phyloP scores from a whole-genome alignment of 2,329 filamentous ascomycete species.

The Aspergillus neotritici region DNA sequence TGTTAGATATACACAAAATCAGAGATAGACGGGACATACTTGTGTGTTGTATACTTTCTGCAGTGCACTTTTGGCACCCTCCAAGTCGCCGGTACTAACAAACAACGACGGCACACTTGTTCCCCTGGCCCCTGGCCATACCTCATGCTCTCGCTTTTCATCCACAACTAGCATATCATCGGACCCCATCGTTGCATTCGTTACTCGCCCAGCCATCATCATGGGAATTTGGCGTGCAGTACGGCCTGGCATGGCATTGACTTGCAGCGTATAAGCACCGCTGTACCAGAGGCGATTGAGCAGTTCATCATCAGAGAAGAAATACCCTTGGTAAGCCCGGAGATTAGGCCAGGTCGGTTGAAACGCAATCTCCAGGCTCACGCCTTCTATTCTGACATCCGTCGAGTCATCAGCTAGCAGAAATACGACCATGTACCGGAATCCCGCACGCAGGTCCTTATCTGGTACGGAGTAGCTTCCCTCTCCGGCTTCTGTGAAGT shows the following conservation, averaged over 20 bases:
- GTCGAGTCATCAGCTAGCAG: conserved; percentile 28
- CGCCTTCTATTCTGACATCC: conserved; percentile 31
- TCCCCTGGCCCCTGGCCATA: conserved; percentile 49
- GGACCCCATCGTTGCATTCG: conserved; percentile 36
- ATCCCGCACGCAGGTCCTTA: conserved; percentile 39
- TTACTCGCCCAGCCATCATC: conserved; percentile 32
- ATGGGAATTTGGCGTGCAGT: conserved; percentile 34
- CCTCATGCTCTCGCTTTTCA: conserved; percentile 40
- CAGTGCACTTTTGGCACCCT: conserved; percentile 45
- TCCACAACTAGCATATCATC: conserved; percentile 42
- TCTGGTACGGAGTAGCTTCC: conserved; percentile 37
- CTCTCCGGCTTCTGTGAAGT: conserved; percentile 29
- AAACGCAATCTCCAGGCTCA: conserved; percentile 44
- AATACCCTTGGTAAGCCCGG: conserved; percentile 50
- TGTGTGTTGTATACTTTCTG: conserved; percentile 46
- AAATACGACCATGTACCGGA: conserved; percentile 42
- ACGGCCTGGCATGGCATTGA: conserved; percentile 35
- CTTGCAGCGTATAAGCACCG: conserved; percentile 51
- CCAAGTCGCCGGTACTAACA: conserved; percentile 41
- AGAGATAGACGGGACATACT: conserved; percentile 9
- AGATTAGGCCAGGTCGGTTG: conserved; percentile 50
- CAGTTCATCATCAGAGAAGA: conserved; percentile 46
- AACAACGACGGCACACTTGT: conserved; percentile 44
- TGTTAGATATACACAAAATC: conserved; percentile 1
- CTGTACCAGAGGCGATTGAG: conserved; percentile 56